Base-by-base conservation (phyloP, 441 rosid genomes). In the Theobroma grandiflorum region DNA sequence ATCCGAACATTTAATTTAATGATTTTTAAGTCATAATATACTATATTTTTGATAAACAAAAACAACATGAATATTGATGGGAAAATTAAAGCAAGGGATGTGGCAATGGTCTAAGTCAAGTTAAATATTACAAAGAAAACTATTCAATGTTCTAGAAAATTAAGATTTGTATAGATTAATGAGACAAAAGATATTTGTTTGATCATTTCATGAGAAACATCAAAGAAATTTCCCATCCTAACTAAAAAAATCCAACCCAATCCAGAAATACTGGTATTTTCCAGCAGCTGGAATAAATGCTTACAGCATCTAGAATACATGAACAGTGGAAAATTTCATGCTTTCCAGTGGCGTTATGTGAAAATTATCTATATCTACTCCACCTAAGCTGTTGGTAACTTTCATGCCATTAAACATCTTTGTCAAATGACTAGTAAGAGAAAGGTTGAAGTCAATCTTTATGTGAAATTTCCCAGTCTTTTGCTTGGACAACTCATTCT, bases 371-470 rank as follows among this genome's bases (percentile, higher is more conserved):
- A 20, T 12, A 14, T 20, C 72, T 68, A 20, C 53, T 43, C 49
- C 26, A 12, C 40, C 57, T 26, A 69, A 2, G 45, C 57, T 16
- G 11, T 47, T 26, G 40, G 57, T 45, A 71, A 50, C 14, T 49
- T 70, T 47, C 20, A 70, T 26, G 58, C 12, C 57, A 47, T 52
- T 37, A 52, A 52, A 43, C 1, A 26, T 45, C 22, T 4, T 75
- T 78, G 65, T 83, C 86, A 86, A 83, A 72, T 31, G 50, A 57
- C n/a, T 49, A 42, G 45, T 65, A 26, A 35, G 49, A 38, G 53
- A 81, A 83, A 72, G 82, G 82, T 87, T 83, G 70, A 80, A 70
- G 84, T 80, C 84, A 72, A 69, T n/a, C 14, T 45, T 55, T 31
- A 20, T 50, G 15, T 72, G 72, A 76, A 85, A 85, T 78, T 76